Evolutionary conservation across 306 rosid genomes (phyloP).

Genomic region (Quercus glauca): DNA sequence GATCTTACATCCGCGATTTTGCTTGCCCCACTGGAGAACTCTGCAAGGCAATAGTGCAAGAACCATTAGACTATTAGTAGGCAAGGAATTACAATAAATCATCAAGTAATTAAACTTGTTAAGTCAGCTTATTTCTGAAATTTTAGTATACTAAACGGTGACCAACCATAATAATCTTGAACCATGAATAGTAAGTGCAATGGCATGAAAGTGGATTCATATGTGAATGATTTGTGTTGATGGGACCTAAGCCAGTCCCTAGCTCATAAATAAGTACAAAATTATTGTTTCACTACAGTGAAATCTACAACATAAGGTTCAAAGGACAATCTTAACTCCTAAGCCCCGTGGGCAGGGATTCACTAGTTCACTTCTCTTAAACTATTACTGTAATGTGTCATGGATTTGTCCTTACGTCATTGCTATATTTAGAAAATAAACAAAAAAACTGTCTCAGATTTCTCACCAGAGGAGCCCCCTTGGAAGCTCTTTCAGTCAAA

Average conservation of each 20-base stretch:
- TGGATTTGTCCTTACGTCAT: neutral
- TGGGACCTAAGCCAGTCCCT: no score
- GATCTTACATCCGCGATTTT: conserved; percentile 39
- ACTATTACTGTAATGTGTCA: neutral
- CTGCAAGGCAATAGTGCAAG: conserved; percentile 32
- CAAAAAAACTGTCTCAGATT: neutral
- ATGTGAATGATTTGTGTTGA: neutral
- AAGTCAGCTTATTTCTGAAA: neutral
- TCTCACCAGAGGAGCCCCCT: conserved; percentile 78
- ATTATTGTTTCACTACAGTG: neutral
- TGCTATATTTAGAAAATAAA: neutral
- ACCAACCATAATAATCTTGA: neutral
- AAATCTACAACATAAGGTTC: neutral
- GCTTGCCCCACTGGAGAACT: conserved; percentile 32
- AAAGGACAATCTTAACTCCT: neutral
- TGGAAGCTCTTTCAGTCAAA: conserved; percentile 92
- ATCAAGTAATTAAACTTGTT: neutral
- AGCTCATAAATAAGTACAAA: neutral
- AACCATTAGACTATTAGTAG: neutral
- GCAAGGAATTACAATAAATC: neutral
- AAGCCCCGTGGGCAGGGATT: neutral
- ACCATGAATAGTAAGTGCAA: neutral
- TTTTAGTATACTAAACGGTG: neutral
- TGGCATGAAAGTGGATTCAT: neutral
- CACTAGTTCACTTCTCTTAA: neutral